Conservation (phyloP, 2,329 filamentous ascomycete genomes). For the Penicillium sp. region DNA sequence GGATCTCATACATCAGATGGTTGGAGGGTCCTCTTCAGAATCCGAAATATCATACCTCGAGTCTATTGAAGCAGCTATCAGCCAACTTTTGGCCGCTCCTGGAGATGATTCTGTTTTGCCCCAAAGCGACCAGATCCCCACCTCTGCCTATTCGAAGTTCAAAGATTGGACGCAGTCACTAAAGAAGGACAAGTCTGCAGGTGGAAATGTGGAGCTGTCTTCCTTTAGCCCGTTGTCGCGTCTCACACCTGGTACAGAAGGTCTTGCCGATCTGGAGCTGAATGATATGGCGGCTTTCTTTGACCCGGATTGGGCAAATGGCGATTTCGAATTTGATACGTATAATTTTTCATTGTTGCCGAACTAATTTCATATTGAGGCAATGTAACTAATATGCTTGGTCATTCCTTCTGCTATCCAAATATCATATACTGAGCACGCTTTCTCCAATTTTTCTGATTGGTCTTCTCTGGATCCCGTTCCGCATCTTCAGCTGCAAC, state of each 20-base stretch:
- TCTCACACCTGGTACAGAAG: conserved; percentile 4
- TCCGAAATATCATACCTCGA: conserved; percentile 46
- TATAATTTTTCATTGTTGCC: conserved; percentile 1
- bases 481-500: conserved; percentile 5
- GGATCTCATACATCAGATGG: conserved; percentile 45
- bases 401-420: conserved; percentile 1
- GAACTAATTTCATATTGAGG: neutral
- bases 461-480: neutral
- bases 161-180: conserved; percentile 37
- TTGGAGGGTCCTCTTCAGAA: conserved; percentile 44
- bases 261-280: conserved; percentile 1
- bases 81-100: conserved; percentile 37
- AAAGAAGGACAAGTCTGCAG: conserved; percentile 9
- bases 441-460: conserved; percentile 7
- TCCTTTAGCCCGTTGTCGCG: conserved; percentile 13
- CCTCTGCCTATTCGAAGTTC: conserved; percentile 44
- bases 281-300: conserved; percentile 8
- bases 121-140: conserved; percentile 22
- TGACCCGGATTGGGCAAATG: conserved; percentile 8
- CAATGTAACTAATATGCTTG: neutral
- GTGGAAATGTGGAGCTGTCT: conserved; percentile 7
- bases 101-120: conserved; percentile 16
- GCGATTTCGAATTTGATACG: conserved; percentile 6
- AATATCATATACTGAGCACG: conserved; percentile 13
- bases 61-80: conserved; percentile 42